Evolutionary conservation across 176 grass and related monocot species (phyloP).

Genomic region (Aegilops bicornis): DNA sequence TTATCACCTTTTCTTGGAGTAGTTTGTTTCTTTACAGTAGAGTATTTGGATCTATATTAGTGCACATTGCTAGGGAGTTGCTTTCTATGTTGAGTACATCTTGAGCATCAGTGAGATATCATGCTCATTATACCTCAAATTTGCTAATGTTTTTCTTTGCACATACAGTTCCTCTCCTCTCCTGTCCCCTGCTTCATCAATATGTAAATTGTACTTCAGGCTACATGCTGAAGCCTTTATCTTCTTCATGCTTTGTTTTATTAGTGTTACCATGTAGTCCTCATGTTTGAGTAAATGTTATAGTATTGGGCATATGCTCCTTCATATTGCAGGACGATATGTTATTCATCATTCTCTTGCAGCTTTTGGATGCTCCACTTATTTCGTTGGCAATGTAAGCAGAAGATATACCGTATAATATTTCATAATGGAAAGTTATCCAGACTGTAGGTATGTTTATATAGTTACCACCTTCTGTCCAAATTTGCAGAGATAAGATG

Average conservation of each 20-base stretch:
- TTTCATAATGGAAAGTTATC: slow-evolving; percentile 1
- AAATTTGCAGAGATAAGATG: slow-evolving; percentile 47
- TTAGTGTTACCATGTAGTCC: neutral
- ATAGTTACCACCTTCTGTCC: slow-evolving; percentile 8
- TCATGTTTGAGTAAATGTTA: slow-evolving; percentile 14
- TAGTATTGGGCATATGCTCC: slow-evolving; percentile 16
- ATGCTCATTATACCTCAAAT: neutral
- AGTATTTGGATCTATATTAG: neutral
- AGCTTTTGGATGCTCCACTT: slow-evolving; percentile 67
- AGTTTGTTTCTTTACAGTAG: neutral
- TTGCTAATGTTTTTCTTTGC: slow-evolving; percentile 5
- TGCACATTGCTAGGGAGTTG: slow-evolving; percentile 3
- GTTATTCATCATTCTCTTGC: slow-evolving; percentile 69
- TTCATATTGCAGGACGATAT: slow-evolving; percentile 75
- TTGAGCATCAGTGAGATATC: slow-evolving; percentile 10
- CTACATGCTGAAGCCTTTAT: neutral
- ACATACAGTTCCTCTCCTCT: neutral
- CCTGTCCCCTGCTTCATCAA: neutral
- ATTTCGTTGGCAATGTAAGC: slow-evolving; percentile 64
- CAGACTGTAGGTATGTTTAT: neutral
- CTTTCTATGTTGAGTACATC: neutral
- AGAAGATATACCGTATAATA: neutral
- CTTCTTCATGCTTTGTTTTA: slow-evolving; percentile 24
- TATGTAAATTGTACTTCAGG: slow-evolving; percentile 8
- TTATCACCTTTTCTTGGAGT: neutral